Percentiles rank a stretch among this genome's conserved stretches.
Evolutionary conservation across 2,329 filamentous ascomycete genomes (phyloP).

Genomic region (Aspergillus chevalieri): DNA sequence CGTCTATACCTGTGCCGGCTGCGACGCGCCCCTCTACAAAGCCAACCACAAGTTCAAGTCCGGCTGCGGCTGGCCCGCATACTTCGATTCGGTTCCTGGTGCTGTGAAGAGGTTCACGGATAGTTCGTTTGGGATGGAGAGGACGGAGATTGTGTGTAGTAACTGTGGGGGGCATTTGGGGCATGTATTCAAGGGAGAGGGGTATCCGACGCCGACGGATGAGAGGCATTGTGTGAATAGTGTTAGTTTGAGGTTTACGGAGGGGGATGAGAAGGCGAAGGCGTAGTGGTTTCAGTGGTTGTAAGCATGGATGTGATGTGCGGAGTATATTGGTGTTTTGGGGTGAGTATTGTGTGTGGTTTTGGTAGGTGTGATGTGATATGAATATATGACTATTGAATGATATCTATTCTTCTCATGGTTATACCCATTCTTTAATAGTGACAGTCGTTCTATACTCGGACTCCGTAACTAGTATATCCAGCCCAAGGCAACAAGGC

Average conservation of each 20-base stretch:
- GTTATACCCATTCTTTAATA: no score
- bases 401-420: no score
- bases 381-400: no score
- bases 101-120: constrained; percentile 81
- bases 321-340: background rate
- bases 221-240: constrained; percentile 98
- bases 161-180: constrained; percentile 91
- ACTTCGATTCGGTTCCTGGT: constrained; percentile 90
- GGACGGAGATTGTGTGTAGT: constrained; percentile 88
- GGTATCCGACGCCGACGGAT: constrained; percentile 77
- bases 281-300: constrained; percentile 19
- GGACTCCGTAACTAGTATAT: no score
- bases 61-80: constrained; percentile 95
- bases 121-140: constrained; percentile 67
- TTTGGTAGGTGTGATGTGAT: no score
- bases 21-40: constrained; percentile 82
- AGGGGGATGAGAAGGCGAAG: constrained; percentile 49
- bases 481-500: background rate
- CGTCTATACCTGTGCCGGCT: constrained; percentile 82
- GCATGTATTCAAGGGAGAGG: constrained; percentile 88
- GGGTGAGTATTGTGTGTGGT: background rate
- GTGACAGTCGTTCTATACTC: no score
- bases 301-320: constrained; percentile 6
- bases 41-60: constrained; percentile 93
- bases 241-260: constrained; percentile 75